Evolutionary conservation across 2,329 filamentous ascomycete species (phyloP).

Genomic region (Clonostachys rosea): DNA sequence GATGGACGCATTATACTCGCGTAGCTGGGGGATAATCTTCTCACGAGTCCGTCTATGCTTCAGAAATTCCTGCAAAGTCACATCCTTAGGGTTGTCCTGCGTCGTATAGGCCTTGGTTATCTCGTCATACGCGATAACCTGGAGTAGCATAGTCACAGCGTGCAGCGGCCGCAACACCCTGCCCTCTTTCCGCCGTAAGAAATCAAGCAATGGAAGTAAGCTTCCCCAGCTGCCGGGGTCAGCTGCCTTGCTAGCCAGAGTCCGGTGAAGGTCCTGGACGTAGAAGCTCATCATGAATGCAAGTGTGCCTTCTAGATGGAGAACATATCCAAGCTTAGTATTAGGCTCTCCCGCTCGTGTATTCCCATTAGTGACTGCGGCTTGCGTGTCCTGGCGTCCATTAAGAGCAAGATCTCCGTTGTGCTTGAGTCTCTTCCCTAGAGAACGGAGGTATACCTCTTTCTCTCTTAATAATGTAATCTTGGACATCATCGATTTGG

Average conservation of each 20-base stretch:
- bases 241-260: conserved; percentile 33
- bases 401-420: conserved; percentile 40
- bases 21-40: conserved; percentile 6
- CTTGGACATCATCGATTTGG: neutral
- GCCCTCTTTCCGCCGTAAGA: conserved; percentile 31
- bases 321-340: conserved; percentile 32
- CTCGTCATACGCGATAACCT: conserved; percentile 39
- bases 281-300: conserved; percentile 51
- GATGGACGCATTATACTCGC: conserved; percentile 4
- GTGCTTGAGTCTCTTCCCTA: conserved; percentile 50
- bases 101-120: conserved; percentile 15
- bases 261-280: conserved; percentile 36
- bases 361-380: conserved; percentile 12
- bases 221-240: conserved; percentile 36
- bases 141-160: conserved; percentile 35
- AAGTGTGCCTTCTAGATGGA: conserved; percentile 44
- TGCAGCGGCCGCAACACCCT: conserved; percentile 31
- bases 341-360: conserved; percentile 20
- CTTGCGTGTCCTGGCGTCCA: conserved; percentile 6
- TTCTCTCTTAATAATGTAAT: conserved; percentile 19
- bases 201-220: conserved; percentile 37
- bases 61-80: conserved; percentile 2
- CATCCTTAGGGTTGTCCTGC: conserved; percentile 9
- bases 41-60: conserved; percentile 3
- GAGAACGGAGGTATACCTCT: conserved; percentile 25